A percentile compares a stretch with the other conserved stretches of the same genome.
Evolutionary conservation across 495 filamentous ascomycete species (phyloP).

Genomic region (Penicillium psychrofluorescens): DNA sequence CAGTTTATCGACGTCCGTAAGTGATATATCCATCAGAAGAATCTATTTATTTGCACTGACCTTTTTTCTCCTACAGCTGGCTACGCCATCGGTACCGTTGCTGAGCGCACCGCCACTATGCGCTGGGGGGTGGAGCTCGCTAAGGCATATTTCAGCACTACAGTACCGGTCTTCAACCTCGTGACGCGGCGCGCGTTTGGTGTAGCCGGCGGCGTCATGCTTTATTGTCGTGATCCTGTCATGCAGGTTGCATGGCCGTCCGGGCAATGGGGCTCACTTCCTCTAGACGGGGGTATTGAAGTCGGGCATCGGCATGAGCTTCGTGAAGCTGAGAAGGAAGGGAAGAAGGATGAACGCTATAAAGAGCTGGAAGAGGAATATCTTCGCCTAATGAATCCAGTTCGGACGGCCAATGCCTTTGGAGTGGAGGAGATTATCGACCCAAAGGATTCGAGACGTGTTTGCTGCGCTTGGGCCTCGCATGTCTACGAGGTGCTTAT

Average conservation of each 20-base stretch:
- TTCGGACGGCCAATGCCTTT: slow-evolving; percentile 57
- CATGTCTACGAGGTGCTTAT: slow-evolving; percentile 48
- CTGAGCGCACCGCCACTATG: slow-evolving; percentile 57
- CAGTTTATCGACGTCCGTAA: slow-evolving; percentile 55
- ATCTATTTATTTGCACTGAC: neutral
- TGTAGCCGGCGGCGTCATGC: slow-evolving; percentile 56
- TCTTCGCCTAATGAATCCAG: slow-evolving; percentile 53
- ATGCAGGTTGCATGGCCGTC: slow-evolving; percentile 57
- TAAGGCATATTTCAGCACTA: slow-evolving; percentile 52
- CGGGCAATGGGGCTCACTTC: slow-evolving; percentile 53
- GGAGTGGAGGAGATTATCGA: slow-evolving; percentile 60
- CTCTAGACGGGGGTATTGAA: slow-evolving; percentile 55
- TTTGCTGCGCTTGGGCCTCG: slow-evolving; percentile 45
- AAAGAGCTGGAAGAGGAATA: slow-evolving; percentile 53
- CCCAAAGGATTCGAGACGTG: slow-evolving; percentile 45
- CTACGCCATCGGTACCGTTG: slow-evolving; percentile 56
- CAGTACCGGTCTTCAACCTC: slow-evolving; percentile 53
- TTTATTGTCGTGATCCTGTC: slow-evolving; percentile 50
- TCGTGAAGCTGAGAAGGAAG: slow-evolving; percentile 42
- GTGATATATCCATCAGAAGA: slow-evolving; percentile 3
- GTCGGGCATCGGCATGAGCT: slow-evolving; percentile 53
- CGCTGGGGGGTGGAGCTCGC: slow-evolving; percentile 53
- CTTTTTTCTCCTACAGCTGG: slow-evolving; percentile 29
- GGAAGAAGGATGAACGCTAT: slow-evolving; percentile 42
- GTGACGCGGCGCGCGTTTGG: slow-evolving; percentile 51